Evolutionary conservation across 1,139 yeast genomes (phyloP), one percentile per base, ranked within the genome.

Genomic region (Wickerhamomyces sp.): DNA sequence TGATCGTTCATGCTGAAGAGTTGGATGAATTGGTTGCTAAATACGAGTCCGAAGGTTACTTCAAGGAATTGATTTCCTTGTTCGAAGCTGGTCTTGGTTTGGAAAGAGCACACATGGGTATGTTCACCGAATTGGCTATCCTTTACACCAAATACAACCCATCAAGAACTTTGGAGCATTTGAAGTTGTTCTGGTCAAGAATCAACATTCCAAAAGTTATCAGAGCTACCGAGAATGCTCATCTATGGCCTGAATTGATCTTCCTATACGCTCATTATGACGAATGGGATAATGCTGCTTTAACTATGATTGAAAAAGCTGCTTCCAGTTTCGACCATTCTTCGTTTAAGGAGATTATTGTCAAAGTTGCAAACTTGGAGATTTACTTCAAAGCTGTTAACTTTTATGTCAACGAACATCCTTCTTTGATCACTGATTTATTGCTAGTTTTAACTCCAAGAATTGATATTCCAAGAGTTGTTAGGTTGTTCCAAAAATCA

Each of bases 81-180:
- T 87, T 91, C 55, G 98, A 91, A 65, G 93, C 88, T 52, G 98
- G 98, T 49, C 74, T 91, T 42, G 94, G 95, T 33, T 75, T 91
- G 52, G 99, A 91, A 69, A 84, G 98, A 61, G 98, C 99, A 26
- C 98, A 93, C 59, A 91, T 91, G 97, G 98, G 97, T 53, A 91
- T 91, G 97, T 91, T 93, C 60, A 91, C 99, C 10, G 96, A 89
- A 62, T 74, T 93, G 55, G 96, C 97, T 15, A 72, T 86, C 36
- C 70, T 91, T 52, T 91, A 91, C 68, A 75, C 93, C 49, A 91
- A 89, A 62, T 91, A 89, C 64, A 77, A 78, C 45, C 96, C 97
- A 28, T 86, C 80, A 41, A 83, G 81, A 64, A 86, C 94, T 35
- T 85, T 87, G 88, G 98, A 91, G 64, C 98, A 91, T 64, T 73